Base-by-base conservation (phyloP, 495 filamentous ascomycete species). In the Lasiosphaeria ovina region DNA sequence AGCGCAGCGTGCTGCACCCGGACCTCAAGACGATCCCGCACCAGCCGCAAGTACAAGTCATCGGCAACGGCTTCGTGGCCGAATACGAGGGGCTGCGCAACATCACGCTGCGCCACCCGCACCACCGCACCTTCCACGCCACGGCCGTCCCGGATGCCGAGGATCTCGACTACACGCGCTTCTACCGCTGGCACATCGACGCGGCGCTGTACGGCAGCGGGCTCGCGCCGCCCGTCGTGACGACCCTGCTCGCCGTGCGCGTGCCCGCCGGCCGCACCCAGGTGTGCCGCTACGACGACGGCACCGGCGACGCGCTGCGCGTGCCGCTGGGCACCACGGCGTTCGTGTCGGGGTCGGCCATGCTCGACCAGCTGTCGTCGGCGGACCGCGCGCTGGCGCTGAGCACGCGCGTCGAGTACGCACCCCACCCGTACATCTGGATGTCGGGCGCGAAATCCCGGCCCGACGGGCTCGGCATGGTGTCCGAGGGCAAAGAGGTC, bases 111-210 rank as follows among this genome's bases (percentile, higher is more conserved):
- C 77, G 76, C 57, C 88, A 91, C 67, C 88, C 88, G 0, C 88
- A 91, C 65, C 88, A 91, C 77, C 80, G 79, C 57, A 89, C 83
- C 16, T 91, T 91, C 69, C 87, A 90, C 69, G 82, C 85, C 49
- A 79, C 83, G 42, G 65, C 78, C 45, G 83, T 91, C 62, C 80
- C 85, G 10, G 79, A 77, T 16, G 78, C 81, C 3, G 84, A 89
- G 51, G 87, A 90, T 62, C 76, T 87, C 32, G 80, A 82, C 48
- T 84, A 79, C 69, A 90, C 88, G 5, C 83, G 87, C 32, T 91
- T 90, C 72, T 90, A 88, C 70, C 77, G 88, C 38, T 91, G 88
- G 88, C 88, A 91, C 65, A 90, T 91, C 57, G 88, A 91, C 68
- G 88, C 88, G 9, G 87, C 88, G 6, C 75, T 90, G 3, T 91